These are phyloP conservation scores for Kurtzmaniella fragi DNA, from an alignment of 805 yeast genomes.

Conservation along the genomic window DNA sequence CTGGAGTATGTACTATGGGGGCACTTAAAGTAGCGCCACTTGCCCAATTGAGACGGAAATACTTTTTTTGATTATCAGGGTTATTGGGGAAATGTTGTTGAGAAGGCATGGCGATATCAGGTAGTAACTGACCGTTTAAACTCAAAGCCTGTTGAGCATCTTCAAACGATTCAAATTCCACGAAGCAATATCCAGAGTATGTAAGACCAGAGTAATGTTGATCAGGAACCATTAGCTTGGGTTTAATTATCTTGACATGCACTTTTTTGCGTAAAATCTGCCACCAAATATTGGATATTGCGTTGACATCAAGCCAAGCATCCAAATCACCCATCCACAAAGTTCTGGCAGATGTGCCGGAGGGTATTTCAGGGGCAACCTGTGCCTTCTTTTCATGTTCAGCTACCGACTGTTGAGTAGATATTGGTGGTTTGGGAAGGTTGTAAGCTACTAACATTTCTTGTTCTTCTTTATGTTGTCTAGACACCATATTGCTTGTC, in stretches of 20 bases:
- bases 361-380: not conserved
- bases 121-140: slow-evolving; percentile 60
- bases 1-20: slow-evolving; percentile 69
- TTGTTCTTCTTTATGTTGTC: slow-evolving; percentile 40
- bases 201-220: slow-evolving; percentile 17
- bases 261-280: slow-evolving; percentile 50
- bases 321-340: slow-evolving; percentile 89
- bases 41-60: slow-evolving; percentile 79
- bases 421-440: slow-evolving; percentile 38
- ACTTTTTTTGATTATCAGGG: slow-evolving; percentile 48
- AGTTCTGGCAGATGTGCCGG: slow-evolving; percentile 47
- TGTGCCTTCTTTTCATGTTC: not conserved
- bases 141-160: slow-evolving; percentile 67
- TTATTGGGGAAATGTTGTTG: slow-evolving; percentile 35
- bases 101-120: slow-evolving; percentile 48
- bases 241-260: slow-evolving; percentile 61
- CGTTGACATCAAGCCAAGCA: slow-evolving; percentile 69
- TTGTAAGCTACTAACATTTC: slow-evolving; percentile 34
- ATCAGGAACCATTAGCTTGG: slow-evolving; percentile 13
- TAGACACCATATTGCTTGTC: too few relatives aligned
- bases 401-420: slow-evolving; percentile 27
- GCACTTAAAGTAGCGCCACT: slow-evolving; percentile 72
- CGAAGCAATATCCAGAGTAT: slow-evolving; percentile 67
- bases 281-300: slow-evolving; percentile 54
- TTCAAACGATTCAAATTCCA: slow-evolving; percentile 64